Conservation (phyloP, 1,139 yeast genomes). For the Hemisphaericaspora xylanilytica region DNA sequence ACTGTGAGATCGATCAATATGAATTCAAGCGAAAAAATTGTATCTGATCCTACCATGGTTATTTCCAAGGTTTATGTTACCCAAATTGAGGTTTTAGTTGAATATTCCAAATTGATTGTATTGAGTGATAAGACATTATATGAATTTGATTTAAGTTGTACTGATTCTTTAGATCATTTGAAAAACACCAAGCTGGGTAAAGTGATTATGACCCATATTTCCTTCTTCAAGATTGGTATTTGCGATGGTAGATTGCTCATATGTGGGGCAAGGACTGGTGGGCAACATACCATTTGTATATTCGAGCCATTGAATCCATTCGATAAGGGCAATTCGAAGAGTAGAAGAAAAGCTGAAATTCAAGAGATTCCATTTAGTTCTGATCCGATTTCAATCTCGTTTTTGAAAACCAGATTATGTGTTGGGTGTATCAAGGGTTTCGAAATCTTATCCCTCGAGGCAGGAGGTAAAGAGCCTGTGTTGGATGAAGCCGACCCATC, state of each 20-base stretch:
- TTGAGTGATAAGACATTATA: slow-evolving; percentile 79
- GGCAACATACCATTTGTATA: slow-evolving; percentile 71
- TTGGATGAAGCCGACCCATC: slow-evolving; percentile 97
- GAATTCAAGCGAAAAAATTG: slow-evolving; percentile 47
- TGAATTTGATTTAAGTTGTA: slow-evolving; percentile 71
- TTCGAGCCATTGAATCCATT: slow-evolving; percentile 71
- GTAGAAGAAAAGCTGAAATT: slow-evolving; percentile 64
- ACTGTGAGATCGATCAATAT: slow-evolving; percentile 50
- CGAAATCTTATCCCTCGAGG: slow-evolving; percentile 85
- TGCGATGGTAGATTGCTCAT: slow-evolving; percentile 86
- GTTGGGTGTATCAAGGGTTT: slow-evolving; percentile 96
- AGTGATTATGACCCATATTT: slow-evolving; percentile 78
- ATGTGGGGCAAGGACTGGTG: slow-evolving; percentile 80
- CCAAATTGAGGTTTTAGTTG: slow-evolving; percentile 90
- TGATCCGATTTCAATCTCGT: slow-evolving; percentile 90
- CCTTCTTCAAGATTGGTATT: slow-evolving; percentile 88
- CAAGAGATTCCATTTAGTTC: slow-evolving; percentile 79
- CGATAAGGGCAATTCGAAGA: slow-evolving; percentile 43
- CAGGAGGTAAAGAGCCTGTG: slow-evolving; percentile 69
- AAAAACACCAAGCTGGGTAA: slow-evolving; percentile 74
- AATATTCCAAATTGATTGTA: slow-evolving; percentile 79
- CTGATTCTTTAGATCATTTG: slow-evolving; percentile 67
- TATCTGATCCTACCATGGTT: slow-evolving; percentile 75
- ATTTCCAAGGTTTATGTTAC: slow-evolving; percentile 75
- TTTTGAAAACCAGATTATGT: slow-evolving; percentile 82